These are phyloP conservation scores for Acephala macrosclerotiorum DNA, from an alignment of 2,329 filamentous ascomycete species.

Conservation along the genomic window DNA sequence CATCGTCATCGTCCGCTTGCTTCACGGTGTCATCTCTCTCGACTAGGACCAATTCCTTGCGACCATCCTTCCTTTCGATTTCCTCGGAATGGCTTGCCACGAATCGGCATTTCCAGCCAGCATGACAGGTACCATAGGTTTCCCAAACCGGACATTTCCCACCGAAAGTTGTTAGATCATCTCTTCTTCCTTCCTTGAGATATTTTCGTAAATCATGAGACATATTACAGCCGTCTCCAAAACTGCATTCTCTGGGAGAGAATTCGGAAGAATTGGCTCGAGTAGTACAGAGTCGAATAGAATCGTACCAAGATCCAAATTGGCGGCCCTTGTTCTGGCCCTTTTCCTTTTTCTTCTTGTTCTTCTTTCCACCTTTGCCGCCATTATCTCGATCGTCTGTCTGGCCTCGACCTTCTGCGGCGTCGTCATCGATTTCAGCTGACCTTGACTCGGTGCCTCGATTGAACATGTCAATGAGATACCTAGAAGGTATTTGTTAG, in stretches of 20 bases:
- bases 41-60: slow-evolving; percentile 79
- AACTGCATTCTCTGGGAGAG: slow-evolving; percentile 78
- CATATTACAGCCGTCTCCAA: slow-evolving; percentile 81
- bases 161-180: slow-evolving; percentile 77
- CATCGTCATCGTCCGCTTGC: slow-evolving; percentile 48
- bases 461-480: slow-evolving; percentile 38
- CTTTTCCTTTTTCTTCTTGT: slow-evolving; percentile 66
- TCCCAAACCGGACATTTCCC: slow-evolving; percentile 86
- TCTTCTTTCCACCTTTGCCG: slow-evolving; percentile 50
- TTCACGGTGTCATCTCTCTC: slow-evolving; percentile 47
- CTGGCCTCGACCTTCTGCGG: slow-evolving; percentile 58
- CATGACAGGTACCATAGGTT: slow-evolving; percentile 75
- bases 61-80: slow-evolving; percentile 77
- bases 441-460: slow-evolving; percentile 21
- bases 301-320: slow-evolving; percentile 83
- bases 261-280: slow-evolving; percentile 79
- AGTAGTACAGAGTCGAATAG: slow-evolving; percentile 78
- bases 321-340: slow-evolving; percentile 86
- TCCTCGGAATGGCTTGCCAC: slow-evolving; percentile 87
- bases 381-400: slow-evolving; percentile 43
- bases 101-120: slow-evolving; percentile 96
- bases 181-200: slow-evolving; percentile 79
- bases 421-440: slow-evolving; percentile 56
- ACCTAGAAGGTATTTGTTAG: slow-evolving; percentile 33
- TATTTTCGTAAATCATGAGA: slow-evolving; percentile 89